Base-by-base conservation (phyloP, 257 asterid genomes). In the Salvia splendens region DNA sequence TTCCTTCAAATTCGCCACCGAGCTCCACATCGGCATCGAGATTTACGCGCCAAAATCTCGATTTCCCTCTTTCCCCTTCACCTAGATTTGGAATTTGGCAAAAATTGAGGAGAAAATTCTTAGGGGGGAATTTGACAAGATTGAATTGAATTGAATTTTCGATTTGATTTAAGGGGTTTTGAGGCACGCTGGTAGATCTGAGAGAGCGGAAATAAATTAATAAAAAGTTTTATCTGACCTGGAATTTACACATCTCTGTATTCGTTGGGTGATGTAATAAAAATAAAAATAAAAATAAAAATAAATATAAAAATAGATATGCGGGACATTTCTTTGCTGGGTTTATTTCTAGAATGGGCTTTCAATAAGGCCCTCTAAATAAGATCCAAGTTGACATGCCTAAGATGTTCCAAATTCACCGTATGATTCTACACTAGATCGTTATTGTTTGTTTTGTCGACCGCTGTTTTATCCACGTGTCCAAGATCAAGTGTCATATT, bases 1-100 rank as follows among this genome's bases (percentile, higher is more conserved):
- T 60, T 94, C 95, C 87, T 91, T 91, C 33, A 85, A 84, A 83
- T 75, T 88, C 45, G 96, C 98, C 41, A 94, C 92, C 70, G 99
- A 88, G 77, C 81, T 88, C 99, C 95, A 94, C 99, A 94, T 94
- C 80, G 79, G 82, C 79, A 77, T 64, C 68, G 50, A 41, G 67
- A 69, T 66, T 63, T 65, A 65, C 63, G 75, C 75, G 78, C 76
- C 74, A 64, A 69, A 73, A 73, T 20, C 61, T 56, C 15, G 46
- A 32, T 48, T 55, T 6, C 32, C 12, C 35, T 16, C 28, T 40
- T 40, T n/a, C 35, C 6, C 4, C 43, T 8, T 6, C 65, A 20
- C 45, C 74, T 65, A 38, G 55, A 45, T 60, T 36, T 12, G 12
- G 73, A 69, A 72, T 59, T 58, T 36, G 74, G 47, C 50, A 24